These are phyloP conservation scores for Pseudozyma sp. DNA, from an alignment of 1,284 basidiomycete species.

Conservation along the genomic window DNA sequence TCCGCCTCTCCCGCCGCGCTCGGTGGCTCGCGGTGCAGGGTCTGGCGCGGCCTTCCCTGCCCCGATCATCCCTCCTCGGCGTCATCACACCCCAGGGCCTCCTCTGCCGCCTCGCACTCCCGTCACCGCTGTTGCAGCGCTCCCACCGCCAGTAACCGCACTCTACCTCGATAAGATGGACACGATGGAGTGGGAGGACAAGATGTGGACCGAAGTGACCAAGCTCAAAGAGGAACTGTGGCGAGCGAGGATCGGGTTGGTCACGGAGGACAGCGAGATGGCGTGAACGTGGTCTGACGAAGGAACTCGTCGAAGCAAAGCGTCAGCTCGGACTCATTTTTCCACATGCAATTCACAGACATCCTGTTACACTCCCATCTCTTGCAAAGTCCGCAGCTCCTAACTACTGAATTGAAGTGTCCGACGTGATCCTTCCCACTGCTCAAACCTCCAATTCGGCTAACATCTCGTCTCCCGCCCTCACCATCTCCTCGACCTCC, in stretches of 20 bases:
- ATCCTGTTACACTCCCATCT: too few relatives aligned
- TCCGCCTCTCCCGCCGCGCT: slow-evolving; percentile 34
- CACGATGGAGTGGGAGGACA: slow-evolving; percentile 59
- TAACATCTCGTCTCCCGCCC: slow-evolving; percentile 28
- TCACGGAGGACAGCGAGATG: slow-evolving; percentile 18
- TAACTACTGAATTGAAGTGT: too few relatives aligned
- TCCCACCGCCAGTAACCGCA: slow-evolving; percentile 12
- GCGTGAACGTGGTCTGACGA: background rate
- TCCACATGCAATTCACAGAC: too few relatives aligned
- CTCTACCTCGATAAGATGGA: slow-evolving; percentile 36
- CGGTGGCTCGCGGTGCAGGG: slow-evolving; percentile 19
- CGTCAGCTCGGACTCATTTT: too few relatives aligned
- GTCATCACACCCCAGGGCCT: slow-evolving; percentile 9
- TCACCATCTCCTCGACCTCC: slow-evolving; percentile 51
- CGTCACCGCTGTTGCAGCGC: background rate
- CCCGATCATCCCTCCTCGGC: slow-evolving; percentile 31
- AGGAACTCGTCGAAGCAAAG: too few relatives aligned
- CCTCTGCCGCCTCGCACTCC: slow-evolving; percentile 13
- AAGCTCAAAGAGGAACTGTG: slow-evolving; percentile 61
- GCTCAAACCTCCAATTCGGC: slow-evolving; percentile 12
- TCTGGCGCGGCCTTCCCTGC: slow-evolving; percentile 18
- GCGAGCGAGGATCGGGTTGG: slow-evolving; percentile 48
- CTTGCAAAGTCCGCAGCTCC: too few relatives aligned
- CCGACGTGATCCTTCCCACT: too few relatives aligned
- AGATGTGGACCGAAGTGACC: slow-evolving; percentile 59